Base-by-base conservation (phyloP, 2,329 filamentous ascomycete genomes). In the Thelonectria discophora region DNA sequence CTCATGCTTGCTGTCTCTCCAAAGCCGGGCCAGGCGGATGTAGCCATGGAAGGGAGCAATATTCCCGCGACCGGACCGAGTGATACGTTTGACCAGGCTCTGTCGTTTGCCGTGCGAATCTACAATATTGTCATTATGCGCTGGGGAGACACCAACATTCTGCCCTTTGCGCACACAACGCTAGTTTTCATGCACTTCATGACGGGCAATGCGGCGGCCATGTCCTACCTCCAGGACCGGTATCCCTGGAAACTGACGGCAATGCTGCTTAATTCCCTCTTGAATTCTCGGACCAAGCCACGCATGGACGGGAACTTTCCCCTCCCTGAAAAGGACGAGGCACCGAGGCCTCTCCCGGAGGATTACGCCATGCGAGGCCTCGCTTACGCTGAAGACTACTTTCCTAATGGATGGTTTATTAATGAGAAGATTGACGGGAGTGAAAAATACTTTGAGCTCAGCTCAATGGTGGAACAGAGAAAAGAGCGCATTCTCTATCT, bases 301-400 rank as follows among this genome's bases (percentile, higher is more conserved):
- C 71, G 79, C 24, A 76, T 86, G 62, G 76, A 77, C 32, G 77
- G 70, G 1, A 69, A 75, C 0, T 88, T 90, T 58, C 84, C 85
- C 0, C 71, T 76, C 1, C 77, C 78, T 2, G 79, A 79, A 2
- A 78, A 77, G 40, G 75, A 79, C 30, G 75, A 76, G 1, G 72
- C 80, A 0, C 80, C 80, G 1, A 78, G 82, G 1, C 89, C 90
- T 0, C 73, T 93, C 0, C 88, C 89, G 0, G 90, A 93, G 50
- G 90, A 93, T 62, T 91, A 86, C 65, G 81, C 85, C 0, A 82
- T 92, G 57, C 81, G 88, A 1, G 90, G 90, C 0, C 77, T 91
- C 1, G 73, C 87, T 2, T 91, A 87, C 79, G 79, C 82, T 0
- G 80, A 86, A 2, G 78, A 80, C 11, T 89, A 89, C 58, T 88